Evolutionary conservation across 208 protist genomes (phyloP), one percentile per base, ranked within the genome.

Genomic region (Leishmania mexicana): DNA sequence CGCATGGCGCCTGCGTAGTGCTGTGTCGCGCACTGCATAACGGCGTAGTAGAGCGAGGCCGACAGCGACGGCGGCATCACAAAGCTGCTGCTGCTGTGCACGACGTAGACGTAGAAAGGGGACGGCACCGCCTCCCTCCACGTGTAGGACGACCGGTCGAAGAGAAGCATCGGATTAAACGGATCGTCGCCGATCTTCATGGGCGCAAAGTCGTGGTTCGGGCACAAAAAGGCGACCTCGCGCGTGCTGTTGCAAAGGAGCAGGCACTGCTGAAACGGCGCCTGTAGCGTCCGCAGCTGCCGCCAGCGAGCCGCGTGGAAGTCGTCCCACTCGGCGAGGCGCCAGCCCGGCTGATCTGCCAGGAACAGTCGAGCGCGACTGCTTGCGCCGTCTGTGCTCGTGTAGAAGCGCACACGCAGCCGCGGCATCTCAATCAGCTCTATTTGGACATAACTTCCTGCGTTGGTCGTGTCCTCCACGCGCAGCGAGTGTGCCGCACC

Each of bases 1-100:
- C 90, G 88, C 84, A 98, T 91, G n/a, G 94, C 91, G 10, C 75
- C 89, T 49, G 78, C 81, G 87, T 98, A 98, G 83, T 98, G 88
- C 72, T 92, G 87, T 79, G 94, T 92, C 60, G 98, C 91, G 76
- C 97, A 96, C 81, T 97, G 93, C 75, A 98, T 86, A 38, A 97
- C 92, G 45, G 97, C 85, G 45, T 98, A 96, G 88, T 99, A 99
- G 21, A 99, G 90, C 21, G 96, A 92, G 8, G 98, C 96, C 31
- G 88, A 86, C 45, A 99, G 89, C n/a, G 93, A 95, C 11, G 91
- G 90, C 21, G 96, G 89, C 51, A 95, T 85, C 19, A 99, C 80
- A 82, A 99, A 99, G 64, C 92, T 92, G 58, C 90, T 78, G 81
- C 93, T 96, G 35, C 95, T 82, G 85, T 99, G 96, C 40, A 98